Conservation (phyloP, 2,329 filamentous ascomycete species). For the Cercospora janseana region DNA sequence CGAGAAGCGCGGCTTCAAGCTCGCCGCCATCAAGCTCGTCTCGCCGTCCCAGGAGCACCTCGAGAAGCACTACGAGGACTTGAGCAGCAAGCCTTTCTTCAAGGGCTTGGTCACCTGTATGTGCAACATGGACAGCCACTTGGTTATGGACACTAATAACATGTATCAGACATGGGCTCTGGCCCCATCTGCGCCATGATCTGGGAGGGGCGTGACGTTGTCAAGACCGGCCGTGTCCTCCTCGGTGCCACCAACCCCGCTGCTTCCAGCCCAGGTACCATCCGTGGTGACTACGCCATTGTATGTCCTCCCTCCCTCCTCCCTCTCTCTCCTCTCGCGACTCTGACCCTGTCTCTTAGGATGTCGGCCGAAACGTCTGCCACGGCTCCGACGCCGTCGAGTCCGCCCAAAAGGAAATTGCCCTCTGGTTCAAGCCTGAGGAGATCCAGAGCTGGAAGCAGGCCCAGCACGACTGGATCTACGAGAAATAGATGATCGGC, state of each 20-base stretch:
- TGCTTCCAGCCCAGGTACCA: constrained; percentile 91
- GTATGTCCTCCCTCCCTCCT: constrained; percentile 39
- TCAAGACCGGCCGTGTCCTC: constrained; percentile 96
- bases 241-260: constrained; percentile 99
- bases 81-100: constrained; percentile 96
- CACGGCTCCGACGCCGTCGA: constrained; percentile 99
- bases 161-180: constrained; percentile 74
- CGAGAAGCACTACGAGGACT: constrained; percentile 95
- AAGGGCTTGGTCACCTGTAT: constrained; percentile 84
- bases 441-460: constrained; percentile 85
- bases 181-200: constrained; percentile 99
- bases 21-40: constrained; percentile 94
- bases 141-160: constrained; percentile 28
- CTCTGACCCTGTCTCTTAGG: constrained; percentile 39
- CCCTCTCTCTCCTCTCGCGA: neutral
- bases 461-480: constrained; percentile 88
- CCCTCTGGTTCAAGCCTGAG: constrained; percentile 91
- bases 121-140: constrained; percentile 37
- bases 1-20: constrained; percentile 98
- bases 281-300: constrained; percentile 90
- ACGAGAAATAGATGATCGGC: constrained; percentile 68
- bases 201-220: constrained; percentile 97
- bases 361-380: constrained; percentile 97
- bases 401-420: constrained; percentile 99
- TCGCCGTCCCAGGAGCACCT: constrained; percentile 90